Conservation (phyloP, 495 filamentous ascomycete genomes). For the Aspergillus indologenus region DNA sequence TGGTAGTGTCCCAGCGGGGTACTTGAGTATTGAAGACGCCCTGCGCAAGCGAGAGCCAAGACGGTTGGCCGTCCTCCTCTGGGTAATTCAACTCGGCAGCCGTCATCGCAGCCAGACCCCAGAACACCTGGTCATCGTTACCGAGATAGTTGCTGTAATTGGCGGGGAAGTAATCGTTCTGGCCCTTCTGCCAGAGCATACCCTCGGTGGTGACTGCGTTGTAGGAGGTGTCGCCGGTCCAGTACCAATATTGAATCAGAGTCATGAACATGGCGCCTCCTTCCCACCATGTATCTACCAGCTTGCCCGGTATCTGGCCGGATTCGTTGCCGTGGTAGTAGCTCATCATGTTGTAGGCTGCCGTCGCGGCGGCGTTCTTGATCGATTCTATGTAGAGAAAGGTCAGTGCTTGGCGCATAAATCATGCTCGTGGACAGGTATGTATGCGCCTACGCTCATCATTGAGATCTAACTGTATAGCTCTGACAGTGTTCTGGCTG, state of each 20-base stretch:
- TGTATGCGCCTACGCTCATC: constrained; percentile 26
- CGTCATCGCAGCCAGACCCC: constrained; percentile 69
- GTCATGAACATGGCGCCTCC: constrained; percentile 71
- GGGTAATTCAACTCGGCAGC: constrained; percentile 74
- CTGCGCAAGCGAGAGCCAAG: constrained; percentile 60
- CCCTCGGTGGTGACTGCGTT: constrained; percentile 59
- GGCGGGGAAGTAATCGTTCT: constrained; percentile 62
- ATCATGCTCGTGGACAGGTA: background rate
- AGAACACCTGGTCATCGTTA: constrained; percentile 80
- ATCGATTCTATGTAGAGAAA: constrained; percentile 49
- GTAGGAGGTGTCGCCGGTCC: constrained; percentile 68
- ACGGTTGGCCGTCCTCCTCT: constrained; percentile 51
- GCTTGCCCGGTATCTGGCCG: constrained; percentile 61
- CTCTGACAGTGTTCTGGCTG: constrained; percentile 24
- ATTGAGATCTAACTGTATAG: constrained; percentile 32
- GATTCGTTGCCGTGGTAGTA: constrained; percentile 63
- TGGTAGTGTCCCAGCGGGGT: constrained; percentile 61
- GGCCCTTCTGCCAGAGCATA: constrained; percentile 67
- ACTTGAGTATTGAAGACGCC: constrained; percentile 65
- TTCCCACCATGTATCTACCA: constrained; percentile 72
- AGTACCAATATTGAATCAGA: constrained; percentile 75
- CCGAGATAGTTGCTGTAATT: constrained; percentile 52
- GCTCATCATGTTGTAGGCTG: constrained; percentile 62
- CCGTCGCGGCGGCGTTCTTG: constrained; percentile 55
- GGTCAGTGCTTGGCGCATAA: background rate